phyloP scores from a whole-genome alignment of 75 land plant species.

The Isoetes taiwanensis region DNA sequence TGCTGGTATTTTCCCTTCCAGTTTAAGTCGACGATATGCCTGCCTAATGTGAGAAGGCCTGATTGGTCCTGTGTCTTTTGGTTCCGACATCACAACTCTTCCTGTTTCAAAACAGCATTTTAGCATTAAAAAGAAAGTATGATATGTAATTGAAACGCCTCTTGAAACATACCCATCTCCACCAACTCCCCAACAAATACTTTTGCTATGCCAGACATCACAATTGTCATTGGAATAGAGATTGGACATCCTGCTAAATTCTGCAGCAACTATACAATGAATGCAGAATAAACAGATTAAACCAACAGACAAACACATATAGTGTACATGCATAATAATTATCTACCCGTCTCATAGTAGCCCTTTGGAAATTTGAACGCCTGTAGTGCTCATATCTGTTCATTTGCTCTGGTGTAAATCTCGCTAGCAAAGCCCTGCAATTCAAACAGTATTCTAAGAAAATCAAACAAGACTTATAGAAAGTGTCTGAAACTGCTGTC shows the following conservation, averaged over 20 bases:
- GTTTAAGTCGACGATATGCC: conserved; percentile 80
- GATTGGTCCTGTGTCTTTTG: conserved; percentile 75
- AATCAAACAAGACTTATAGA: not conserved
- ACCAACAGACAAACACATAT: too few species aligned
- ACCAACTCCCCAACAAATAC: conserved; percentile 98
- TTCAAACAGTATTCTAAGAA: not conserved
- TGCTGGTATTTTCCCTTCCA: conserved; percentile 82
- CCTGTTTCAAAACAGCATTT: too few species aligned
- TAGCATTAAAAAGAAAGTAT: too few species aligned
- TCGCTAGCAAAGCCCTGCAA: conserved; percentile 53
- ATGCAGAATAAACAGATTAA: too few species aligned
- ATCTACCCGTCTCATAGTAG: conserved; percentile 92
- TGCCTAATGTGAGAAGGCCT: conserved; percentile 88
- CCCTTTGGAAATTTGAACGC: conserved; percentile 77
- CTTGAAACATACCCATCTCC: conserved; percentile 85
- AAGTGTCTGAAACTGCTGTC: not conserved
- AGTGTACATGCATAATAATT: too few species aligned
- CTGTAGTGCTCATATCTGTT: conserved; percentile 86
- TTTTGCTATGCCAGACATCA: conserved; percentile 89
- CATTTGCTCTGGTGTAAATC: conserved; percentile 88
- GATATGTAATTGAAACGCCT: too few species aligned
- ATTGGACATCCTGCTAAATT: conserved; percentile 80
- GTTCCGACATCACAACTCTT: conserved; percentile 79
- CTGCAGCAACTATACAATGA: conserved; percentile 70
- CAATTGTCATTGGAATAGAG: conserved; percentile 86